phyloP scores from a whole-genome alignment of 371 early-diverging fungal genomes.

The Mycotypha africana region DNA sequence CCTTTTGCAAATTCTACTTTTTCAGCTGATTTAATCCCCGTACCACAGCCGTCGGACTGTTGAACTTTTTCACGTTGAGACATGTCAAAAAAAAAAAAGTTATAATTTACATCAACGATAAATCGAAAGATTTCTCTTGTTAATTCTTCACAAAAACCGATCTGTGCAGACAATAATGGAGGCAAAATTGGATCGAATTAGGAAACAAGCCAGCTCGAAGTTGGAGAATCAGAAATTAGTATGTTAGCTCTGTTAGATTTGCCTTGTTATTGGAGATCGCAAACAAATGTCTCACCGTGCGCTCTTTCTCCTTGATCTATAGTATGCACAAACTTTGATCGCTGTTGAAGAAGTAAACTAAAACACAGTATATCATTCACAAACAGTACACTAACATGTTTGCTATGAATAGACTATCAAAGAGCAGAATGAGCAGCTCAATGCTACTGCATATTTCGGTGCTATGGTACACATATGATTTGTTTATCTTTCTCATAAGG shows the following conservation, averaged over 20 bases:
- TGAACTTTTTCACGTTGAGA: too few species aligned
- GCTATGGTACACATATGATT: slow-evolving; percentile 54
- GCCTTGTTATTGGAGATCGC: not conserved
- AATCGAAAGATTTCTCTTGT: too few species aligned
- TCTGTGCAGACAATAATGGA: slow-evolving; percentile 43
- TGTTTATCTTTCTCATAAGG: not conserved
- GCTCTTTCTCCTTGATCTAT: not conserved
- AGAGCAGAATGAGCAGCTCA: slow-evolving; percentile 62
- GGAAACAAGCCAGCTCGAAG: slow-evolving; percentile 71
- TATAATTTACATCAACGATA: too few species aligned
- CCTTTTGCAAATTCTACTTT: too few species aligned
- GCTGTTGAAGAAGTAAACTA: slow-evolving; percentile 79
- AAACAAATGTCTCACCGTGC: too few species aligned
- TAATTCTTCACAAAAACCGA: too few species aligned
- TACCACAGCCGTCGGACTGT: too few species aligned
- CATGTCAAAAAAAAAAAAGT: too few species aligned
- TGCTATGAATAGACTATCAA: slow-evolving; percentile 74
- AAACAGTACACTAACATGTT: too few species aligned
- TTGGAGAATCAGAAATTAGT: slow-evolving; percentile 80
- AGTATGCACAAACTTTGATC: slow-evolving; percentile 70
- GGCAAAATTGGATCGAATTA: slow-evolving; percentile 42
- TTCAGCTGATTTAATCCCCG: too few species aligned
- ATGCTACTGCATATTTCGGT: slow-evolving; percentile 86
- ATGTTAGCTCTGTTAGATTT: slow-evolving; percentile 4
- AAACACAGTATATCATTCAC: too few species aligned